phyloP scores from a whole-genome alignment of 1,284 basidiomycete genomes.

The Heterobasidion parviporum region DNA sequence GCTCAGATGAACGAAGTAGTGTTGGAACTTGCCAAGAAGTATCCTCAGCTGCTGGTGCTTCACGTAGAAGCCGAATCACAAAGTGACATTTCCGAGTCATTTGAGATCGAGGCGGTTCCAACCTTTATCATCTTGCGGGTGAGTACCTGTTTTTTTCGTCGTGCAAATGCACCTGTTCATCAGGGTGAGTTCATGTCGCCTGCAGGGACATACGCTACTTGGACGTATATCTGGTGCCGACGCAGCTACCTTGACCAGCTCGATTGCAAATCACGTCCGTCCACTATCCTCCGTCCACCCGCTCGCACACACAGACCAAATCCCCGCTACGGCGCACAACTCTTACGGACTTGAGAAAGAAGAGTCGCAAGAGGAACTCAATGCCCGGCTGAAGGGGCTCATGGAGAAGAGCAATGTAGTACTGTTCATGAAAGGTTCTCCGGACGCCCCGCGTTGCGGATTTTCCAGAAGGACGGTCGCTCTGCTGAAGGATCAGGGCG shows the following conservation, averaged over 20 bases:
- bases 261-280: constrained; percentile 50
- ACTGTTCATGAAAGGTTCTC: constrained; percentile 97
- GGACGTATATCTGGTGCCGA: constrained; percentile 81
- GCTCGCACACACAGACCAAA: constrained; percentile 27
- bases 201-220: constrained; percentile 85
- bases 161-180: neutral
- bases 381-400: constrained; percentile 49
- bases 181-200: neutral
- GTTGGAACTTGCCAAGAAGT: constrained; percentile 61
- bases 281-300: constrained; percentile 32
- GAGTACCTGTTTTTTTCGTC: constrained; percentile 13
- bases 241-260: constrained; percentile 55
- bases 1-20: constrained; percentile 79
- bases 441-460: constrained; percentile 80
- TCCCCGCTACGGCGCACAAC: constrained; percentile 19
- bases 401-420: constrained; percentile 75
- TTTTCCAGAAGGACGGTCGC: constrained; percentile 69
- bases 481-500: constrained; percentile 49
- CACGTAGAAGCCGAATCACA: constrained; percentile 90
- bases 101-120: constrained; percentile 89
- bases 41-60: constrained; percentile 66
- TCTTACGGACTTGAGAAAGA: constrained; percentile 22
- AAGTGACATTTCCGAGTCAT: constrained; percentile 88
- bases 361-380: constrained; percentile 66
- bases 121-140: constrained; percentile 81